Conservation (phyloP, 768 basidiomycete genomes). For the Xerocomellus amylosporus region DNA sequence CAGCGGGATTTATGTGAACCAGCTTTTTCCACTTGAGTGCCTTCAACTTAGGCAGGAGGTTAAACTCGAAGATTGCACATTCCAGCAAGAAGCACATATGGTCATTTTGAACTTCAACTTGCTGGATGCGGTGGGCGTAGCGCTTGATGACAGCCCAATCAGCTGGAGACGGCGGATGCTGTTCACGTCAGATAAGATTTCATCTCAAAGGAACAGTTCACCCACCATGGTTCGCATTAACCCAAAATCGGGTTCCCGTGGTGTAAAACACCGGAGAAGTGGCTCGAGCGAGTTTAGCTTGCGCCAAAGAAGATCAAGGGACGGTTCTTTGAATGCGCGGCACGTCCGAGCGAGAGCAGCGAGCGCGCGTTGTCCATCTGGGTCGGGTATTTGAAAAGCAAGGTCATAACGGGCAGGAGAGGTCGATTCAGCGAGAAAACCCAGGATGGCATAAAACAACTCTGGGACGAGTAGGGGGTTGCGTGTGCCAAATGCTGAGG, state of each 20-base stretch:
- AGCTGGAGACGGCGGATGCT: not conserved
- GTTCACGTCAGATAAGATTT: not conserved
- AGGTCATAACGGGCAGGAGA: not conserved
- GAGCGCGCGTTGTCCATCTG: not conserved
- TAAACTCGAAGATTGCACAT: not conserved
- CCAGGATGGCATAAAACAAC: not conserved
- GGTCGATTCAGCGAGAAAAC: not conserved
- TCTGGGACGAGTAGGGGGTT: not conserved
- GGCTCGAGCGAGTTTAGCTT: not conserved
- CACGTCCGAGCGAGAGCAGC: slow-evolving; percentile 6
- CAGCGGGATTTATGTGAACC: too few relatives aligned
- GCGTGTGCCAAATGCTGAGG: not conserved
- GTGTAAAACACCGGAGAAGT: not conserved
- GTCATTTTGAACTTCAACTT: not conserved
- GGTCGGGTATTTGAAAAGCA: not conserved
- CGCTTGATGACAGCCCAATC: not conserved
- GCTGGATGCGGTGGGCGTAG: not conserved
- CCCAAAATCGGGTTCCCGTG: not conserved
- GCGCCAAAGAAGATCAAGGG: slow-evolving; percentile 1
- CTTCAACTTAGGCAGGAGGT: not conserved
- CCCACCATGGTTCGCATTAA: not conserved
- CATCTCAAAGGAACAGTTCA: not conserved
- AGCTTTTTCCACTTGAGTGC: not conserved
- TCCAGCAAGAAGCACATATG: not conserved
- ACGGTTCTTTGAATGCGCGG: not conserved